Evolutionary conservation across 192 early-diverging fungal genomes (phyloP).

Genomic region (Coemansia sp.): DNA sequence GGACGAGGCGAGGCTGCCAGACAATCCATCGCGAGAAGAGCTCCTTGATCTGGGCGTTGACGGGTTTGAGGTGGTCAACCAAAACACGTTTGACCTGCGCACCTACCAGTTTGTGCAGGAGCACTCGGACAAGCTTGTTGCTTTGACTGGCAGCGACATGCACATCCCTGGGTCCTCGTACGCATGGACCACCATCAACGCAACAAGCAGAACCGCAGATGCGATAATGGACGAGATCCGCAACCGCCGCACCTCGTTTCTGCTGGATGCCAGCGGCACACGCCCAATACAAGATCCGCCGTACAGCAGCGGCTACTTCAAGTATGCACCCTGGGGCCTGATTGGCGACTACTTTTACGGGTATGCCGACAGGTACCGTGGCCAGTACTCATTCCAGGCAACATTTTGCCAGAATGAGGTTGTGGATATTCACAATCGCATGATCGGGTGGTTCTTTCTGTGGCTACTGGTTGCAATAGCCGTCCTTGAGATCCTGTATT

Average conservation of each 20-base stretch:
- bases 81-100: constrained; percentile 59
- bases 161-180: constrained; percentile 63
- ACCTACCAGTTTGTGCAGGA: constrained; percentile 58
- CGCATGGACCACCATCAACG: constrained; percentile 63
- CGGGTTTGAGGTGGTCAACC: constrained; percentile 68
- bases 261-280: constrained; percentile 70
- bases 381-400: constrained; percentile 72
- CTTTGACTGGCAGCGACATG: constrained; percentile 66
- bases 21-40: constrained; percentile 60
- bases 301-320: constrained; percentile 40
- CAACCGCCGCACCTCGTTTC: constrained; percentile 60
- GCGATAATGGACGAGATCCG: constrained; percentile 62
- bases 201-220: constrained; percentile 41
- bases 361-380: constrained; percentile 61
- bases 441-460: constrained; percentile 49
- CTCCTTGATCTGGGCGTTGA: constrained; percentile 69
- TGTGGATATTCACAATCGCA: constrained; percentile 42
- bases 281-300: constrained; percentile 49
- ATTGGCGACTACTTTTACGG: constrained; percentile 65
- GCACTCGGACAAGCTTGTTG: constrained; percentile 50
- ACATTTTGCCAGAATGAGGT: constrained; percentile 63
- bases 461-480: constrained; percentile 37
- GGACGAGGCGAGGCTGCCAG: constrained; percentile 57
- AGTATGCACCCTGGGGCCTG: constrained; percentile 55
- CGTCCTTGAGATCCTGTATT: constrained; percentile 34